Base-by-base conservation (phyloP, 2,329 filamentous ascomycete species). In the Colletotrichum falcatum region DNA sequence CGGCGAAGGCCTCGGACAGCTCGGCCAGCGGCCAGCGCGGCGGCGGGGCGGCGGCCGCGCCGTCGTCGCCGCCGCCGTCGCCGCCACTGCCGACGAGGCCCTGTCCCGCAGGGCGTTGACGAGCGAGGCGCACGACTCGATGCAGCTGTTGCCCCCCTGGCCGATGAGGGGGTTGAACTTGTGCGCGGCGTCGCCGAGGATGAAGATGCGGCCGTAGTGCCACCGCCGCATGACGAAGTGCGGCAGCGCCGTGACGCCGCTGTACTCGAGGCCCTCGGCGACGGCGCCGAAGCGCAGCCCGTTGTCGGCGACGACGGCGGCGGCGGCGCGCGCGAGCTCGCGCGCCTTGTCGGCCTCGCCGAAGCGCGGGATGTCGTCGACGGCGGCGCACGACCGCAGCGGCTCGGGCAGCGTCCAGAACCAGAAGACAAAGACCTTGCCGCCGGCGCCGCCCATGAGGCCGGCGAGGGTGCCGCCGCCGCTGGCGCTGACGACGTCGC, bases 171-270 rank as follows among this genome's bases (percentile, higher is more conserved):
- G 77, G 33, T 78, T 77, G 26, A 78, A 77, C 76, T 81, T 82
- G 66, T 81, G 80, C 5, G 73, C 76, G 1, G 79, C 74, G 58
- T 81, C 80, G 2, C 80, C 80, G 1, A 81, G 70, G n/a, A 74
- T 73, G 3, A 80, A 59, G 14, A 81, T 77, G 0, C 79, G 73
- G 6, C 74, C 65, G 60, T 76, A 78, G 61, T 76, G 75, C 80
- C 80, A 82, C 58, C 51, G 28, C 11, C 67, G 26, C 67, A 70
- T 70, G 5, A 70, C 67, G n/a, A 67, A 70, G 56, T 70, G 67
- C 18, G 67, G 67, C 16, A 70, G 44, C 33, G 64, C 67, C 3
- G 67, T 70, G 20, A 70, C 67, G 37, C 67, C 67, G 64, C 67
- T 70, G 44, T 67, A 54, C 8, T 58, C 35, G 26, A 67, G 30